Evolutionary conservation across 805 yeast genomes (phyloP), one percentile per base, ranked within the genome.

Genomic region (Monosporozyma aerobia): DNA sequence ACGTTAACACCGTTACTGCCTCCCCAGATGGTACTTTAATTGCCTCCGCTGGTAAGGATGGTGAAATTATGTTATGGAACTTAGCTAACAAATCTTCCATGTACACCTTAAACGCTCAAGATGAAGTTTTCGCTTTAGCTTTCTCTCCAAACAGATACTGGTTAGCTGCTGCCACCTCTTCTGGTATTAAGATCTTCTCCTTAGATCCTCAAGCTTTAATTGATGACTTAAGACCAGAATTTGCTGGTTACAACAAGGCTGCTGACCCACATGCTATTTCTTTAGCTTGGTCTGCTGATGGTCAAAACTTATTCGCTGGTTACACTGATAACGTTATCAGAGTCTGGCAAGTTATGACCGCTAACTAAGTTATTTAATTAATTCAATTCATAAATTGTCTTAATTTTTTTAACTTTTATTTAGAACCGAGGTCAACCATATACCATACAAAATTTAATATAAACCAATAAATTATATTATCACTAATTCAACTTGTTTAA

Each of bases 71-170:
- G 89, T 84, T 94, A 74, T 94, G 99, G 99, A 95, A 90, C 81
- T 82, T 92, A 78, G 80, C 83, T 81, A 76, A 81, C 69, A 82
- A 86, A 80, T 75, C 77, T 71, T 83, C 90, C 71, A 81, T 90
- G 72, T 92, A 90, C 95, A 84, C 96, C 71, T 83, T 94, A 76
- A 79, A 81, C 70, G 92, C 96, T 69, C 89, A 94, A 76, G 94
- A 92, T 73, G 98, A 92, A 82, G 90, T 94, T 68, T 88, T 88
- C 77, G 95, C 97, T 74, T 83, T 94, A 74, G 96, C 97, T 69
- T 94, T 94, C 96, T 92, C 98, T 76, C 99, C 99, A 80, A 88
- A 88, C 95, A 90, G 99, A 86, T 94, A 88, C 95, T 94, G 99
- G 99, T 87, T 94, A 77, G 92, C 96, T 75, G 99, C 98, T 79